Evolutionary conservation across 1,139 yeast species (phyloP).

Genomic region (Scheffersomyces titani): DNA sequence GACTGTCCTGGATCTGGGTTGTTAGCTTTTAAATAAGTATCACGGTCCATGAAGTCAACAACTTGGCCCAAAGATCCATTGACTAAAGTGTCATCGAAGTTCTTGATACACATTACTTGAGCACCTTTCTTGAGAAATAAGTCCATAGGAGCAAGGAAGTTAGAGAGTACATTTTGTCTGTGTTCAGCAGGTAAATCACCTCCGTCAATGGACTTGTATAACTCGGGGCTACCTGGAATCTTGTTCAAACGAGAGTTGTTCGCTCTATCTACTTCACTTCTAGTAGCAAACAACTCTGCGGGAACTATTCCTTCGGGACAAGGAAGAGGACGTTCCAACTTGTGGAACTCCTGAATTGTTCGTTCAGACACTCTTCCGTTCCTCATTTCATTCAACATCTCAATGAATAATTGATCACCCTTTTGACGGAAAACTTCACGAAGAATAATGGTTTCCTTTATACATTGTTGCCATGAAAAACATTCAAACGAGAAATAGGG

Average conservation of each 20-base stretch:
- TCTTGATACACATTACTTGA: slow-evolving; percentile 95
- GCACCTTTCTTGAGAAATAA: slow-evolving; percentile 76
- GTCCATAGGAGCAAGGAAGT: slow-evolving; percentile 69
- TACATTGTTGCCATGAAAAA: slow-evolving; percentile 65
- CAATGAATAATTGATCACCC: slow-evolving; percentile 74
- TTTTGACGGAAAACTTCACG: slow-evolving; percentile 88
- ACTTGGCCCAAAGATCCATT: slow-evolving; percentile 93
- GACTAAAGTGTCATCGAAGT: slow-evolving; percentile 81
- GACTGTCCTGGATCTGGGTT: slow-evolving; percentile 15
- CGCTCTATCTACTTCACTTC: slow-evolving; percentile 81
- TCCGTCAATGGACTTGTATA: slow-evolving; percentile 61
- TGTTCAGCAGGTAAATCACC: slow-evolving; percentile 54
- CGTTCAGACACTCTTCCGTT: slow-evolving; percentile 62
- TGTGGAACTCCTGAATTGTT: slow-evolving; percentile 56
- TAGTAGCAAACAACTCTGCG: slow-evolving; percentile 82
- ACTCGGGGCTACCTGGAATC: slow-evolving; percentile 49
- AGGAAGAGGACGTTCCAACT: slow-evolving; percentile 55
- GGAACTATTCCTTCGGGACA: slow-evolving; percentile 76
- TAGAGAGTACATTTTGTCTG: slow-evolving; percentile 49
- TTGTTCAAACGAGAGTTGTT: slow-evolving; percentile 56
- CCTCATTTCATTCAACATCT: slow-evolving; percentile 87
- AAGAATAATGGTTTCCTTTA: slow-evolving; percentile 67
- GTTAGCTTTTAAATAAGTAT: slow-evolving; percentile 31
- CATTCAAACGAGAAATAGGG: slow-evolving; percentile 75
- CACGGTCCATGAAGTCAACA: slow-evolving; percentile 40